Conservation (phyloP, 2,329 filamentous ascomycete species). For the Penicillium sp. region DNA sequence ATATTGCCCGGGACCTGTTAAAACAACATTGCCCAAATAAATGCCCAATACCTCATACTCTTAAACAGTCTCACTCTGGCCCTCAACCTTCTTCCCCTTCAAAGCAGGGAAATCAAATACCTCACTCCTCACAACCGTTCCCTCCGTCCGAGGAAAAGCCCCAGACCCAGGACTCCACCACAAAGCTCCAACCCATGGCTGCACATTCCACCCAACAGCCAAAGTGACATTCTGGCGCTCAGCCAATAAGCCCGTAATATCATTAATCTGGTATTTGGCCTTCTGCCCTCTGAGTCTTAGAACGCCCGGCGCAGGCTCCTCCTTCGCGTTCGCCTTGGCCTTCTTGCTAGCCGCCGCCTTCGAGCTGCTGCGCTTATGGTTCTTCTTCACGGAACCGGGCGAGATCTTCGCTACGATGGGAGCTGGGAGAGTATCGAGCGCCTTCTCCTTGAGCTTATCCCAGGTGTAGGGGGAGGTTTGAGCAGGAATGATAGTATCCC, state of each 20-base stretch:
- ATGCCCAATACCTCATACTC: background rate
- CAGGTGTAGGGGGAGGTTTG: conserved; percentile 46
- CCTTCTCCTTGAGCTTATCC: conserved; percentile 34
- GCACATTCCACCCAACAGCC: conserved; percentile 89
- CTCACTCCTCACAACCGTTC: conserved; percentile 52
- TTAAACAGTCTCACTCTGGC: background rate
- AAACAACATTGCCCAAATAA: background rate
- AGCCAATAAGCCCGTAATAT: conserved; percentile 76
- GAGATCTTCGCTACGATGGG: conserved; percentile 4
- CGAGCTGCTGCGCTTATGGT: conserved; percentile 20
- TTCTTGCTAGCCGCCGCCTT: conserved; percentile 17
- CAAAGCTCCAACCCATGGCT: conserved; percentile 90
- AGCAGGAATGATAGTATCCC: conserved; percentile 89
- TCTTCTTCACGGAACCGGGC: conserved; percentile 15
- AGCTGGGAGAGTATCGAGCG: conserved; percentile 29
- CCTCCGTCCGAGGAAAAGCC: conserved; percentile 52
- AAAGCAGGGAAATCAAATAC: conserved; percentile 57
- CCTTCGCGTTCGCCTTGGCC: background rate
- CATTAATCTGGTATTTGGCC: conserved; percentile 96
- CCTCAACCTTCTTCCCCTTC: conserved; percentile 45
- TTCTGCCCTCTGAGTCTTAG: conserved; percentile 79
- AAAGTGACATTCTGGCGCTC: conserved; percentile 72
- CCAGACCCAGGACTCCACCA: conserved; percentile 68
- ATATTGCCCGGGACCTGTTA: background rate
- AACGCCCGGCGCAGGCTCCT: conserved; percentile 53